These are phyloP conservation scores for Psilocybe tampanensis DNA, from an alignment of 768 basidiomycete species.

Conservation along the genomic window DNA sequence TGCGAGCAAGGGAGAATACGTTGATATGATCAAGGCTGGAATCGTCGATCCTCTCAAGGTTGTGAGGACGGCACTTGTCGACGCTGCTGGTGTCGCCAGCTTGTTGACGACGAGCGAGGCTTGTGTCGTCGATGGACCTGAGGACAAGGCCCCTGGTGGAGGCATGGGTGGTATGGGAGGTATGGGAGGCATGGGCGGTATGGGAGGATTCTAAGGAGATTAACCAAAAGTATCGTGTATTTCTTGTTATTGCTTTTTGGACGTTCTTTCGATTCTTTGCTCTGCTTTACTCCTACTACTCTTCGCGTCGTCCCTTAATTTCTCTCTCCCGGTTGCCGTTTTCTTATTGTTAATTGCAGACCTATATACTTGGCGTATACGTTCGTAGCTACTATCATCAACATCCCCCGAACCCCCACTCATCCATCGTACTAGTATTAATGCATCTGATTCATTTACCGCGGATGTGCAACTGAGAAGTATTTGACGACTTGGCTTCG, in stretches of 20 bases:
- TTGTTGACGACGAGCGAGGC: constrained; percentile 93
- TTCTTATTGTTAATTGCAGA: too few species aligned
- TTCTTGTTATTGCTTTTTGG: neutral
- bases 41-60: constrained; percentile 98
- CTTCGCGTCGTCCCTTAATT: too few species aligned
- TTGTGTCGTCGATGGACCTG: constrained; percentile 90
- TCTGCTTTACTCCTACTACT: too few species aligned
- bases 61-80: constrained; percentile 88
- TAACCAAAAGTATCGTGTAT: neutral
- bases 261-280: too few species aligned
- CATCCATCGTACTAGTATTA: too few species aligned
- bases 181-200: constrained; percentile 38
- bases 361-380: too few species aligned
- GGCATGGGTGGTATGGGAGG: constrained; percentile 48
- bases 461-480: too few species aligned
- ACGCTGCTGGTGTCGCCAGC: constrained; percentile 92
- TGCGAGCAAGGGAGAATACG: constrained; percentile 90
- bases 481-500: too few species aligned
- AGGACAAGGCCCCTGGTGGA: constrained; percentile 54
- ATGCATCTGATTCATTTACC: too few species aligned
- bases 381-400: too few species aligned
- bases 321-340: too few species aligned
- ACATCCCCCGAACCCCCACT: too few species aligned
- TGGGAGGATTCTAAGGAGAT: constrained; percentile 28
- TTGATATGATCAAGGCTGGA: constrained; percentile 92